These are phyloP conservation scores for Globisporangium uncinulatum DNA, from an alignment of 352 stramenopile genomes.

Conservation along the genomic window DNA sequence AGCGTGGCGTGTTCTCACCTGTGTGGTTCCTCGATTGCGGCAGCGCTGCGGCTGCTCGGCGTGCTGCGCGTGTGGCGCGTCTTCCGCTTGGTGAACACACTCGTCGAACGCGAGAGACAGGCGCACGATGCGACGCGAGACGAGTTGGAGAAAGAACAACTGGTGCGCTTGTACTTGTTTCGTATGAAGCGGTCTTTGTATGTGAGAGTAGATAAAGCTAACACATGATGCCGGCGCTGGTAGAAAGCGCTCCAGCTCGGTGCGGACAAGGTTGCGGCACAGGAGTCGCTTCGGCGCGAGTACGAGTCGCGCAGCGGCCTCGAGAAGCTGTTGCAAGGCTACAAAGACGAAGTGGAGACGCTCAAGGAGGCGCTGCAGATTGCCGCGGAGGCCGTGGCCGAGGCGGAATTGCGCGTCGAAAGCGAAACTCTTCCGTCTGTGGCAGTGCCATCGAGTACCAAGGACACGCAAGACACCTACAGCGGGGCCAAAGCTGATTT, in stretches of 20 bases:
- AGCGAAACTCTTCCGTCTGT: too few relatives aligned
- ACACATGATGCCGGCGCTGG: too few relatives aligned
- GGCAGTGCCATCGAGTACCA: too few relatives aligned
- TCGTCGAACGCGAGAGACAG: constrained; percentile 42
- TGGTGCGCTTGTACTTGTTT: constrained; percentile 18
- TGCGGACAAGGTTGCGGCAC: constrained; percentile 36
- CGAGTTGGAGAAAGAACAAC: constrained; percentile 40
- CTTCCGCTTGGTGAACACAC: constrained; percentile 41
- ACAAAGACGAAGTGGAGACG: constrained; percentile 71
- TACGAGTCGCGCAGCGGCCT: constrained; percentile 41
- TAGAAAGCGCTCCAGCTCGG: constrained; percentile 36
- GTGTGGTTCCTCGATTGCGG: neutral
- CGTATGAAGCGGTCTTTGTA: neutral
- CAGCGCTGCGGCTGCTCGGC: constrained; percentile 41
- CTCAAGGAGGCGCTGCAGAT: constrained; percentile 73
- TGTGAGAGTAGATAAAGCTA: too few relatives aligned
- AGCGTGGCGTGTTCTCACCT: neutral
- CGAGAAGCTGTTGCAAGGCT: constrained; percentile 49
- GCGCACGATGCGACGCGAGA: constrained; percentile 30
- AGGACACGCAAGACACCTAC: too few relatives aligned
- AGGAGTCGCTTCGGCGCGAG: constrained; percentile 60
- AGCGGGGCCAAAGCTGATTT: too few relatives aligned
- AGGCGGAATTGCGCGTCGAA: constrained; percentile 13
- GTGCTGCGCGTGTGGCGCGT: constrained; percentile 56
- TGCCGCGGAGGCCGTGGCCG: constrained; percentile 47